Evolutionary conservation across 2,329 filamentous ascomycete genomes (phyloP).

Genomic region (Colletotrichum chlorophyti): DNA sequence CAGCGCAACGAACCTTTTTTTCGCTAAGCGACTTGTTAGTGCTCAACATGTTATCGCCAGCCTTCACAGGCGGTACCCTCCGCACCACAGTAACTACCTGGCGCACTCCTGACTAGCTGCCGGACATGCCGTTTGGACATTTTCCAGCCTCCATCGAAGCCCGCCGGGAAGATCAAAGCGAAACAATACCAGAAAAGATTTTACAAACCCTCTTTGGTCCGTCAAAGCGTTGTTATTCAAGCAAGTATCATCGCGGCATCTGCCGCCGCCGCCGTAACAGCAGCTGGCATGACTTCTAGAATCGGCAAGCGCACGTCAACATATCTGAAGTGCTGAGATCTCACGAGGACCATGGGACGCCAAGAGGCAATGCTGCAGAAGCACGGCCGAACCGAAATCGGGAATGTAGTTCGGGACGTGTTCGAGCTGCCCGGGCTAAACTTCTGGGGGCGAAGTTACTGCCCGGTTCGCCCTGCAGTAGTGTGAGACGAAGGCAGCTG

Average conservation of each 20-base stretch:
- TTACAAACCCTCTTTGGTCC: no score
- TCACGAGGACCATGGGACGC: slow-evolving; percentile 6
- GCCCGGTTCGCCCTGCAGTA: slow-evolving; percentile 6
- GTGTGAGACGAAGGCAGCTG: slow-evolving; percentile 15
- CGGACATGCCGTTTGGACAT: no score
- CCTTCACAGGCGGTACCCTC: not conserved
- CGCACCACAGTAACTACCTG: not conserved
- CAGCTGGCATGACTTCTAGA: slow-evolving; percentile 1
- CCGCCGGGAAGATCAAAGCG: no score
- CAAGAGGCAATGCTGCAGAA: not conserved
- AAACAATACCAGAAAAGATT: no score
- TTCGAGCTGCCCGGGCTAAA: slow-evolving; percentile 16
- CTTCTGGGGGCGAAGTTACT: no score
- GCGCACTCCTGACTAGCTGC: not conserved
- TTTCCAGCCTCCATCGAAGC: no score
- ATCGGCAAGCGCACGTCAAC: slow-evolving; percentile 6
- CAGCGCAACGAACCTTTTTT: slow-evolving; percentile 4
- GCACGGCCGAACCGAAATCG: not conserved
- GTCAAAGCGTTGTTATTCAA: not conserved
- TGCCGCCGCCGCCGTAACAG: no score
- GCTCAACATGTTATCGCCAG: slow-evolving; percentile 3
- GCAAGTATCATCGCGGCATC: no score
- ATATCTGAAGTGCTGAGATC: not conserved
- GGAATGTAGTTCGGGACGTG: not conserved
- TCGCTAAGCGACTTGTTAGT: not conserved